Base-by-base conservation (phyloP, 2,329 filamentous ascomycete genomes). In the Ophiostoma piceae region DNA sequence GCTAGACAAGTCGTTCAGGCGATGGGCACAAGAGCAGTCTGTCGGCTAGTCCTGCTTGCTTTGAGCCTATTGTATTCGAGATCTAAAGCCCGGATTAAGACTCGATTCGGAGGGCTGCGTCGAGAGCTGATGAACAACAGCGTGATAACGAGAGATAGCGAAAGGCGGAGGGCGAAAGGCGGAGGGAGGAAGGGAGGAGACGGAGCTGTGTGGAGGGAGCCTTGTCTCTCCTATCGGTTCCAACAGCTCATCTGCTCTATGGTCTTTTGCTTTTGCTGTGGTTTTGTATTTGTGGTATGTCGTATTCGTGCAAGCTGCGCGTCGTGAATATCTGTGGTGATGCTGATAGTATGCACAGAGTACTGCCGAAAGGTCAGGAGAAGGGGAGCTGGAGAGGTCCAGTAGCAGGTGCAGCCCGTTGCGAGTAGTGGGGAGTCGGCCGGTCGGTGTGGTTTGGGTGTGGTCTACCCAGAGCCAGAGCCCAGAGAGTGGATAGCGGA, bases 151-250 rank as follows among this genome's bases (percentile, higher is more conserved):
- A 35, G 57, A 26, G 54, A 39, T n/a, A 9, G 64, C 41, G 41
- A 43, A 43, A 32, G 37, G 43, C 26, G 26, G 26, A 29, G 26
- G 26, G 35, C 35, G 35, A 35, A 35, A 35, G 35, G 65, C 43
- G 43, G 19, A 47, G 26, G 39, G 47, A 60, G 37, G 37, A 16
- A 41, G 65, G 65, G 65, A 41, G 22, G 65, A 41, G 39, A 67
- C 37, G 35, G 16, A 66, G 62, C 57, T 62, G 57, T 32, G 26
- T 32, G 57, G 51, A 57, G 22, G 57, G 57, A 62, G 57, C 16
- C 57, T 62, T 62, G 57, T 32, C 57, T 32, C 57, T 62, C 57
- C 57, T 62, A 62, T 62, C 57, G 26, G 16, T 62, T 32, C 57
- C 57, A 62, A 62, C 57, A 16, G 26, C 57, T 62, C 57, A 62